These are phyloP conservation scores for Haplosporangium sp. DNA, from an alignment of 371 early-diverging fungal species.

Conservation along the genomic window DNA sequence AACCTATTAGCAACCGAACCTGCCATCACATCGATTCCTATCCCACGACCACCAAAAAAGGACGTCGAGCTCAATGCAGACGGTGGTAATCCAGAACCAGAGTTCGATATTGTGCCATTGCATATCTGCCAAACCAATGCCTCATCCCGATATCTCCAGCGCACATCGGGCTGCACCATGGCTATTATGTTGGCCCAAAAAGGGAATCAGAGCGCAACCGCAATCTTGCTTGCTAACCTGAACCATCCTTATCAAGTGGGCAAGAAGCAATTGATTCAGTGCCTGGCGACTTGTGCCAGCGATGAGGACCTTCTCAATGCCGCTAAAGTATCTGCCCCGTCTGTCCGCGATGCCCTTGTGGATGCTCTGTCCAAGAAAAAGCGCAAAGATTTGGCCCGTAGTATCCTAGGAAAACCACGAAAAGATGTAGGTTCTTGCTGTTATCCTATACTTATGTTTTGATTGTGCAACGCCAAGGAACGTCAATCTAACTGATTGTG, in stretches of 20 bases:
- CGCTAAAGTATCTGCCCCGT: slow-evolving; percentile 18
- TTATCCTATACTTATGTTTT: background rate
- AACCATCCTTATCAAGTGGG: slow-evolving; percentile 39
- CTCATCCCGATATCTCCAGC: slow-evolving; percentile 33
- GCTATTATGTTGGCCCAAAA: slow-evolving; percentile 24
- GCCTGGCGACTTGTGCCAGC: slow-evolving; percentile 21
- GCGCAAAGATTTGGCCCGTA: slow-evolving; percentile 26
- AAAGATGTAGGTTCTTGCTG: slow-evolving; percentile 14
- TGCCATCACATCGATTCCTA: slow-evolving; percentile 15
- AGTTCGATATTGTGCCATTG: slow-evolving; percentile 20
- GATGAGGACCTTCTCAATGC: slow-evolving; percentile 41
- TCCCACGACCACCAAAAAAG: slow-evolving; percentile 18
- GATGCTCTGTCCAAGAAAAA: slow-evolving; percentile 18
- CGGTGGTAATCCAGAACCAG: slow-evolving; percentile 47
- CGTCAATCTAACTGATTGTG: background rate
- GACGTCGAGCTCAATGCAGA: slow-evolving; percentile 37
- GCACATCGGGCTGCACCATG: slow-evolving; percentile 23
- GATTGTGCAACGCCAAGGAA: too few relatives aligned
- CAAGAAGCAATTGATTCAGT: slow-evolving; percentile 33
- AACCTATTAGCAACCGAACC: slow-evolving; percentile 34
- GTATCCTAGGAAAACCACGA: slow-evolving; percentile 37
- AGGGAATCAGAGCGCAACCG: slow-evolving; percentile 15
- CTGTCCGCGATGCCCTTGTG: slow-evolving; percentile 36
- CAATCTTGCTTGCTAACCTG: slow-evolving; percentile 22
- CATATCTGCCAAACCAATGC: slow-evolving; percentile 39